Base-by-base conservation (phyloP, 116 monocot species). In the Cymodocea nodosa region DNA sequence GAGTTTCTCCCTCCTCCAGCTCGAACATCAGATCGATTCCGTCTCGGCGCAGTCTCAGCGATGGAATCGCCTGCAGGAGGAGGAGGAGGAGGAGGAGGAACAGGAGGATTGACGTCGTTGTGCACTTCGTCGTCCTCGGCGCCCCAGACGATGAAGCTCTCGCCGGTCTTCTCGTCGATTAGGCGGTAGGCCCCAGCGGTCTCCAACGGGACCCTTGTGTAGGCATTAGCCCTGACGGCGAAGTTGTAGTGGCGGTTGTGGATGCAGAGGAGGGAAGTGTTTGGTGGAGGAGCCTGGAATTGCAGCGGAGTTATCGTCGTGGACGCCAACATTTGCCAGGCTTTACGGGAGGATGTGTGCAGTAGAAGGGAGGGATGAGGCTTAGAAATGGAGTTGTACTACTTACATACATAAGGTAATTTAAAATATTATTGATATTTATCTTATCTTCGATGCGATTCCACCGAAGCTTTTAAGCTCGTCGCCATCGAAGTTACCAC, bases 71-170 rank as follows among this genome's bases (percentile, higher is more conserved):
- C 17, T 6, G 16, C 17, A 4, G 44, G 9, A 11, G 6, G 44
- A 44, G 44, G 44, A 44, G 50, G 20, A 17, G 37, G 64, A 9
- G 49, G 51, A 23, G 64, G 22, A 23, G 48, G 39, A 44, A n/a
- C n/a, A n/a, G 48, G 48, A 50, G 8, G 10, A 14, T 5, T 65
- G 65, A 22, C 15, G 23, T 50, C 50, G 50, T 24, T 20, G 40
- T 16, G 7, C 17, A 37, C 36, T 16, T 62, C 37, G 8, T 80
- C 77, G 23, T 86, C 83, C 4, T 75, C 37, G 6, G 74, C 83
- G 19, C 94, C 94, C 94, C 89, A 94, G 52, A 94, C 82, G 55
- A 94, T 94, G 76, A 89, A 56, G 51, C 68, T 80, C 40, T 86
- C 82, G 15, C 89, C 94, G 7, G 86, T 89, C 17, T 69, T 68